Evolutionary conservation across 2,329 filamentous ascomycete species (phyloP).

Genomic region (Hypoxylon sp.): DNA sequence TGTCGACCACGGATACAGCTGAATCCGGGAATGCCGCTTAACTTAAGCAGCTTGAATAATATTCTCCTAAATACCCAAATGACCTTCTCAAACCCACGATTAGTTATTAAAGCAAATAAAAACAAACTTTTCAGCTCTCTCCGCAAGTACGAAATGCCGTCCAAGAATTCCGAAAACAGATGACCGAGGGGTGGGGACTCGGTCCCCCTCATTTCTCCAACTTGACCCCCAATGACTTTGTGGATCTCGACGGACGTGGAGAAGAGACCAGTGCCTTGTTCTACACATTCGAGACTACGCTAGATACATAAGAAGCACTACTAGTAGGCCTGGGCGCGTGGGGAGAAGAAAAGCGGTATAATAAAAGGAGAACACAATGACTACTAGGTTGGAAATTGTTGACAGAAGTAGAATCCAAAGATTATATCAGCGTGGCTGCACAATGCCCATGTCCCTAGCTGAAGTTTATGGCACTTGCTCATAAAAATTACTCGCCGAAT

Average conservation of each 20-base stretch:
- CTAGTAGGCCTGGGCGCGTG: neutral
- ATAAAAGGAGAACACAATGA: neutral
- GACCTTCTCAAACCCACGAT: neutral
- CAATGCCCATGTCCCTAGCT: neutral
- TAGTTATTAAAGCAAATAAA: neutral
- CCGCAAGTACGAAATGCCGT: slow-evolving; percentile 18
- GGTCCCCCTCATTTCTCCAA: slow-evolving; percentile 36
- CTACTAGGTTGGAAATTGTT: neutral
- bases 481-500: neutral
- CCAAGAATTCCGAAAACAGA: slow-evolving; percentile 20
- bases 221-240: slow-evolving; percentile 12
- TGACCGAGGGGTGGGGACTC: slow-evolving; percentile 32
- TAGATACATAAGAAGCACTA: neutral
- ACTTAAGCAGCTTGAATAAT: neutral
- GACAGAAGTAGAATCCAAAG: neutral
- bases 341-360: neutral
- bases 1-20: neutral
- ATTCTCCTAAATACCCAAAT: neutral
- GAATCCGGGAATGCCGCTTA: neutral
- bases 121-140: neutral
- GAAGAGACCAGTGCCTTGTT: slow-evolving; percentile 5
- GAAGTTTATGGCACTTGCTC: neutral
- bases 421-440: neutral
- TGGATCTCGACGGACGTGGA: slow-evolving; percentile 31
- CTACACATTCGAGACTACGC: neutral